A percentile compares a stretch with the other conserved stretches of the same genome.
Evolutionary conservation across 192 early-diverging fungal genomes (phyloP).

Genomic region (Pecoramyces ruminantium): DNA sequence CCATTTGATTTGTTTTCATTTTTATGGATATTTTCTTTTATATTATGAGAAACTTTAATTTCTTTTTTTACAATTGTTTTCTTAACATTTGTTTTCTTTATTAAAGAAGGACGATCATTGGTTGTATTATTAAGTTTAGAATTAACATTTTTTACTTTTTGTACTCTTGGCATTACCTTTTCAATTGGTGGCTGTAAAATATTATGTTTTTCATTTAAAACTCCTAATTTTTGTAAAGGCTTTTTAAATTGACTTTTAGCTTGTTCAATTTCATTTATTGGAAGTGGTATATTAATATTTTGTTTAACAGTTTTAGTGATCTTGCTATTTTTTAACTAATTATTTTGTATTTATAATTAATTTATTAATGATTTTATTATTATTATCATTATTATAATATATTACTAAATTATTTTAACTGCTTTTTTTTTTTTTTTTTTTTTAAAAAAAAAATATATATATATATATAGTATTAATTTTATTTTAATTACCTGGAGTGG

Average conservation of each 20-base stretch:
- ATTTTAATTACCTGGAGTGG: background rate
- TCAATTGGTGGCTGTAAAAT: background rate
- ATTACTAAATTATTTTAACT: background rate
- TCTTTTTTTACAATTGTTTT: background rate
- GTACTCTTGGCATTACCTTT: background rate
- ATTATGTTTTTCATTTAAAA: background rate
- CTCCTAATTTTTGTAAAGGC: background rate
- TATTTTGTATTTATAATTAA: background rate
- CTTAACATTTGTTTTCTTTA: background rate
- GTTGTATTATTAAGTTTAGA: background rate
- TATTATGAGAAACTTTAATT: background rate
- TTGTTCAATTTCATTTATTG: background rate
- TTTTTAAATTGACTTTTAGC: background rate
- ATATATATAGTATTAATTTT: background rate
- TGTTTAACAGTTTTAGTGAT: background rate
- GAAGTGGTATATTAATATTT: background rate
- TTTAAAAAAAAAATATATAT: background rate
- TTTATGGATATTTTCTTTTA: background rate
- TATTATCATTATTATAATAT: no score
- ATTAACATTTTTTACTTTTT: background rate
- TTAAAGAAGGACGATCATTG: background rate
- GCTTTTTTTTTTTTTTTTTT: background rate
- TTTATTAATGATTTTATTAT: no score
- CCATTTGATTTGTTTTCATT: background rate
- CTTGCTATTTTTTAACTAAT: background rate